Conservation (phyloP, 805 yeast genomes). For the Candida coleopterorum region DNA sequence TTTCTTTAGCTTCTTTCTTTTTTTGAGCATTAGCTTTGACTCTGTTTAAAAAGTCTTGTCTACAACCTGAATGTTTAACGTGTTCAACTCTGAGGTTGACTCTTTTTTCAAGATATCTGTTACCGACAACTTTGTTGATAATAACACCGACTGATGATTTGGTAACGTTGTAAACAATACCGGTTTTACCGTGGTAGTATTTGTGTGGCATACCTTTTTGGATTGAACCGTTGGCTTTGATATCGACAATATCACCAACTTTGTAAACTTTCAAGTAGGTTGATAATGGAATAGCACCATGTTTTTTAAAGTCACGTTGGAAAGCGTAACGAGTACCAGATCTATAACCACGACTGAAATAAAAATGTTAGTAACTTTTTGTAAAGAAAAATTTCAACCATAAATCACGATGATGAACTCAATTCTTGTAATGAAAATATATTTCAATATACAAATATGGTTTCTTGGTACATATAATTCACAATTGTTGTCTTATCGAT, state of each 20-base stretch:
- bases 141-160: conserved; percentile 98
- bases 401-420: no score
- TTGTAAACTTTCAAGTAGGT: conserved; percentile 97
- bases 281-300: conserved; percentile 91
- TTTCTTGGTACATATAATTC: no score
- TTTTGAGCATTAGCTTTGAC: conserved; percentile 94
- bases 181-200: conserved; percentile 99
- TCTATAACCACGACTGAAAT: conserved; percentile 93
- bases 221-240: conserved; percentile 98
- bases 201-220: conserved; percentile 99
- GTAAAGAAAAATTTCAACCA: neutral
- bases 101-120: conserved; percentile 99
- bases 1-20: conserved; percentile 90
- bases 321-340: conserved; percentile 99
- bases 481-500: no score
- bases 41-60: conserved; percentile 98
- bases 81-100: conserved; percentile 98
- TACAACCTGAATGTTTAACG: conserved; percentile 99
- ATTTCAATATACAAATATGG: no score
- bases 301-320: conserved; percentile 99
- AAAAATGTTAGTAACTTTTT: conserved; percentile 6
- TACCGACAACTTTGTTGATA: conserved; percentile 96
- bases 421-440: neutral
- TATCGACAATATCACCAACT: conserved; percentile 99
- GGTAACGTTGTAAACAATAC: conserved; percentile 98